Evolutionary conservation across 148 eudicot genomes (phyloP), one percentile per base, ranked within the genome.

Genomic region (Arctostaphylos glauca): DNA sequence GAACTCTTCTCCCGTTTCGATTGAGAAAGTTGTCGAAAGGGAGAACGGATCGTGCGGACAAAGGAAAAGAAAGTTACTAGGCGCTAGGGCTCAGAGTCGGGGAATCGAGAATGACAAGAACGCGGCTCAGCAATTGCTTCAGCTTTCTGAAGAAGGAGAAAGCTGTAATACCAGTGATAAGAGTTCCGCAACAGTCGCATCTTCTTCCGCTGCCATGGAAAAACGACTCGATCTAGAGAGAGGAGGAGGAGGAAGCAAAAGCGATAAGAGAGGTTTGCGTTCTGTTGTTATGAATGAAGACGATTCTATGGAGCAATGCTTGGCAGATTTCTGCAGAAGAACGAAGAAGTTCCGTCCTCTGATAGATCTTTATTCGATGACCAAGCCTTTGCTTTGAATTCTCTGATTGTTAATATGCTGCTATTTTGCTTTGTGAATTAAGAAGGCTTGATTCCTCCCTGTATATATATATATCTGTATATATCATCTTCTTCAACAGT

Each of bases 311-410:
- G 56, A 74, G 58, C 56, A 41, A 49, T 49, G 18, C 10, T 64
- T 64, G 10, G 78, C 53, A 25, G 78, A 23, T n/a, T 1, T 64
- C 70, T 21, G 58, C 7, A 21, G 9, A 25, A 41, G 68, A 9
- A 78, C 43, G 50, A 58, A 50, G 81, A 78, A 58, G 81, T 83
- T 77, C 60, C 81, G 77, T 15, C 19, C 76, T 56, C 15, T 83
- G 13, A 76, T 43, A 19, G 85, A 83, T 44, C 13, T 83, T 19
- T 83, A 83, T 44, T 46, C 67, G n/a, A 72, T 0, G 2, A 83
- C 85, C 3, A 67, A 72, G 64, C 76, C 83, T 7, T n/a, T 74
- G 14, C 46, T 72, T 72, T 5, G 46, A 47, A 18, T 44, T 72
- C n/a, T 0, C 9, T 5, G 41, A 72, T 4, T 44, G 19, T 46